These are phyloP conservation scores for Rhizopogon vesiculosus DNA, from an alignment of 768 basidiomycete genomes.

Conservation along the genomic window DNA sequence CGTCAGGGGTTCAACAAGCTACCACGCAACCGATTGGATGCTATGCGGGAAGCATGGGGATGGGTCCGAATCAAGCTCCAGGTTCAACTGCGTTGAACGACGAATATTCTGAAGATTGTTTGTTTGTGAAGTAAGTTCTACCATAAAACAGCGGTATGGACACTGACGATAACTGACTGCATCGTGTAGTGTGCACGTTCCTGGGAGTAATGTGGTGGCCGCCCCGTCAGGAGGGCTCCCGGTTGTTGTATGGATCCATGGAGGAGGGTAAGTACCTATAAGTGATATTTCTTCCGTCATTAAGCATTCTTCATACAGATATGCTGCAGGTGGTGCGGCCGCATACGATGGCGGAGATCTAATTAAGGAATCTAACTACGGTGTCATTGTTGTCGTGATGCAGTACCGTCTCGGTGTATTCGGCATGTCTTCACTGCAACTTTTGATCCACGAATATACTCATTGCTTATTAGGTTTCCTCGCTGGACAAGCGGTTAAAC, in stretches of 20 bases:
- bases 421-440: slow-evolving; percentile 6
- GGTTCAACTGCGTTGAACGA: too few species aligned
- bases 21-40: too few species aligned
- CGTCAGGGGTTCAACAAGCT: too few species aligned
- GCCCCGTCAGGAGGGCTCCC: slow-evolving; percentile 2
- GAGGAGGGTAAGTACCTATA: slow-evolving; percentile 23
- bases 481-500: slow-evolving; percentile 36
- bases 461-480: slow-evolving; percentile 33
- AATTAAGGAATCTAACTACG: slow-evolving; percentile 18
- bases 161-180: too few species aligned
- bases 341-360: slow-evolving; percentile 18
- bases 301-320: slow-evolving; percentile 10
- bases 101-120: too few species aligned
- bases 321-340: slow-evolving; percentile 14
- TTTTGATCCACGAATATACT: background rate
- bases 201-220: too few species aligned
- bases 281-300: background rate
- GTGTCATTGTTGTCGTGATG: slow-evolving; percentile 22
- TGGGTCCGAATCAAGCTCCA: too few species aligned
- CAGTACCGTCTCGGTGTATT: slow-evolving; percentile 33
- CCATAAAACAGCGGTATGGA: too few species aligned
- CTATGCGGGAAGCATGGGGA: too few species aligned
- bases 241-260: slow-evolving; percentile 32
- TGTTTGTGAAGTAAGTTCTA: background rate
- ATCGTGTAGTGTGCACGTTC: too few species aligned